Conservation (phyloP, 495 filamentous ascomycete genomes). For the Mytilinidion resinicola region DNA sequence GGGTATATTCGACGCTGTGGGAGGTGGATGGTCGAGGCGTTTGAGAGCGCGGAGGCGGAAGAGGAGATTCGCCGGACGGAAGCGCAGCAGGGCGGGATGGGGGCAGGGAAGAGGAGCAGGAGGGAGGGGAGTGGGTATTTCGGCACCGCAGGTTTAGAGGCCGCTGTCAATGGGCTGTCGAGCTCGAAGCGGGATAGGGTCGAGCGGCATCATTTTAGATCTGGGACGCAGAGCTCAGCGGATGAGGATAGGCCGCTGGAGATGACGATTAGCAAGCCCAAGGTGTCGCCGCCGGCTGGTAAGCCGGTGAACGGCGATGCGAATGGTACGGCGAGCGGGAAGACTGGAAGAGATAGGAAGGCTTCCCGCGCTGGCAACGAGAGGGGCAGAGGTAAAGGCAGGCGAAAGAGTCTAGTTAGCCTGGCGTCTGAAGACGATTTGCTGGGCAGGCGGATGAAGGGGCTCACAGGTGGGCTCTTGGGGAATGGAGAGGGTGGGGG, state of each 20-base stretch:
- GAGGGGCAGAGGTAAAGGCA: constrained; percentile 31
- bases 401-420: constrained; percentile 59
- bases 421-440: constrained; percentile 80
- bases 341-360: background rate
- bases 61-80: background rate
- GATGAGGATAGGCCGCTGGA: constrained; percentile 77
- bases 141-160: constrained; percentile 14
- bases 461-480: constrained; percentile 71
- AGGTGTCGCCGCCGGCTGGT: background rate
- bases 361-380: constrained; percentile 5
- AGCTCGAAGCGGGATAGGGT: background rate
- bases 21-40: constrained; percentile 69
- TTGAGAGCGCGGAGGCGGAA: constrained; percentile 46
- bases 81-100: background rate
- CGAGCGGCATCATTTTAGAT: constrained; percentile 36
- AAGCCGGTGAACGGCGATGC: too few relatives aligned
- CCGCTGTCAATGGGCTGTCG: constrained; percentile 13
- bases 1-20: constrained; percentile 68
- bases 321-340: constrained; percentile 1
- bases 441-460: constrained; percentile 77
- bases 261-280: constrained; percentile 52
- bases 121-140: constrained; percentile 25
- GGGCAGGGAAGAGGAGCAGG: background rate
- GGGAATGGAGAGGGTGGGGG: constrained; percentile 48
- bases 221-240: constrained; percentile 57